Conservation (phyloP, 805 yeast genomes). For the Candida insectorum region DNA sequence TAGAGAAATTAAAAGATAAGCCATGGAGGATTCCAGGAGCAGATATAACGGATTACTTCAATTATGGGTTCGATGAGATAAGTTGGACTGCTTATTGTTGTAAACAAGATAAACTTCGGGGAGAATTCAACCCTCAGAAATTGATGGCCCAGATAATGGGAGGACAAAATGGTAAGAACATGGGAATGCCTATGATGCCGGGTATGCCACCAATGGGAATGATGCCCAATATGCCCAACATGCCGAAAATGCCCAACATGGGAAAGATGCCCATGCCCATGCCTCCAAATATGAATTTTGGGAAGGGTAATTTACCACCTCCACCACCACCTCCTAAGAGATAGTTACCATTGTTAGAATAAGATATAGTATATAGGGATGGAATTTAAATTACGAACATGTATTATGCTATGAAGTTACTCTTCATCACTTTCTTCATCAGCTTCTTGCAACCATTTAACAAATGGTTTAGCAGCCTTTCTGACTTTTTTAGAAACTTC, state of each 20-base stretch:
- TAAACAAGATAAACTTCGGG: conserved; percentile 78
- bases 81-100: conserved; percentile 93
- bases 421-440: conserved; percentile 76
- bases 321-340: conserved; percentile 16
- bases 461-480: conserved; percentile 92
- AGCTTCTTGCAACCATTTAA: conserved; percentile 93
- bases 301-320: conserved; percentile 16
- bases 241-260: conserved; percentile 21
- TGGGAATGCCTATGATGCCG: conserved; percentile 16
- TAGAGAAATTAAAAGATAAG: conserved; percentile 82
- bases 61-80: conserved; percentile 93
- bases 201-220: conserved; percentile 13
- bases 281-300: conserved; percentile 4
- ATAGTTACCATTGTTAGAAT: conserved; percentile 1
- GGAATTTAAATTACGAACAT: not conserved
- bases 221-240: conserved; percentile 12
- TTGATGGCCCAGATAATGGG: conserved; percentile 60
- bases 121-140: conserved; percentile 80
- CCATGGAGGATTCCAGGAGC: conserved; percentile 99
- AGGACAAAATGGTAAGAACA: conserved; percentile 10
- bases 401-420: too few relatives aligned
- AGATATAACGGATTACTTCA: conserved; percentile 89
- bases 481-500: conserved; percentile 90
- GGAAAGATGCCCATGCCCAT: conserved; percentile 10
- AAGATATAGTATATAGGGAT: not conserved